Conservation (phyloP, 176 grass and related monocot species). For the Urochloa ruziziensis region DNA sequence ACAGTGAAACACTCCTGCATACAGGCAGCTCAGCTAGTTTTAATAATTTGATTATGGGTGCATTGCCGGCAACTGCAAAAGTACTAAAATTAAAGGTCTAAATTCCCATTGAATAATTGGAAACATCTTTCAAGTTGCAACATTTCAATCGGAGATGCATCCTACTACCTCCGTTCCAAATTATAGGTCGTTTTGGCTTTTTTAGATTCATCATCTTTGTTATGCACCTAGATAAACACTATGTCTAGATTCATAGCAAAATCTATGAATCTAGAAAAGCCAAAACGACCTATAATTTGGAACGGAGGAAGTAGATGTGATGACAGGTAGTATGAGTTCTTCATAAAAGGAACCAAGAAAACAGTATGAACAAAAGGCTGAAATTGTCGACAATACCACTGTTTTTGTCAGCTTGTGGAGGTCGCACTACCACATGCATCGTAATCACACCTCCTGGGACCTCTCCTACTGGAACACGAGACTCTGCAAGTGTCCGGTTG, state of each 20-base stretch:
- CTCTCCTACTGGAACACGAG: conserved; percentile 74
- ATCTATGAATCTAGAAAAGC: no score
- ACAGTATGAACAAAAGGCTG: background rate
- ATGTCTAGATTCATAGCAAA: no score
- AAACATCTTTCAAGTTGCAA: background rate
- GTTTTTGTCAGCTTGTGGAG: conserved; percentile 77
- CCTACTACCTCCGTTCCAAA: no score
- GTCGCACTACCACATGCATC: conserved; percentile 89
- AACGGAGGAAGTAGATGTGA: no score
- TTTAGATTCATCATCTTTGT: no score
- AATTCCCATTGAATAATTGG: background rate
- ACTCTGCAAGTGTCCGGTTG: conserved; percentile 71
- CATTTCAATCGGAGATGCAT: conserved; percentile 2
- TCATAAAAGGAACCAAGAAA: conserved; percentile 22
- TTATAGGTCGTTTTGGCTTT: no score
- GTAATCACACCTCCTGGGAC: conserved; percentile 88
- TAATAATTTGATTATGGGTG: background rate
- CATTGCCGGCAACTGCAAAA: background rate
- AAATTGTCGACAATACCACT: conserved; percentile 54
- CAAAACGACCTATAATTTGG: no score
- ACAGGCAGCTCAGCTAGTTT: background rate
- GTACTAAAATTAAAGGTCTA: background rate
- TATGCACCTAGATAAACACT: no score
- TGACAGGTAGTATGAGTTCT: background rate
- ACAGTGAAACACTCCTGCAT: background rate